Conservation (phyloP, 2,329 filamentous ascomycete species). For the Pseudogymnoascus sp. region DNA sequence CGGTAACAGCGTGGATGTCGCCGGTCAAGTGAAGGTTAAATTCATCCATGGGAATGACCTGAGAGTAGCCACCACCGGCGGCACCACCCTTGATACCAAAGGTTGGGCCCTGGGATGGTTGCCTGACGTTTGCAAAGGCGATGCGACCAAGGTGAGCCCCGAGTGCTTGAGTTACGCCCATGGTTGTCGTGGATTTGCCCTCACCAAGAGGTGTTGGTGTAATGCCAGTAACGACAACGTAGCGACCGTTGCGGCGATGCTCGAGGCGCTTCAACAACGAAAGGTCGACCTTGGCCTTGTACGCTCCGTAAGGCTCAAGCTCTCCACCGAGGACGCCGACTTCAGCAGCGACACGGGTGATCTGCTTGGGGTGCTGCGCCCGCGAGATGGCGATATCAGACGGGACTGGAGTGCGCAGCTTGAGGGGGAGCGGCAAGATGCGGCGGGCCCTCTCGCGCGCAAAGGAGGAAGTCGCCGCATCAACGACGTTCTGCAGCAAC, state of each 20-base stretch:
- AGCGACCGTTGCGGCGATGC: conserved; percentile 81
- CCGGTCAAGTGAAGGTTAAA: conserved; percentile 97
- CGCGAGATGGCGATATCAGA: conserved; percentile 91
- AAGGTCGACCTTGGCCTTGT: conserved; percentile 93
- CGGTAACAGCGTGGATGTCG: conserved; percentile 94
- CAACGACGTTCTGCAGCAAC: conserved; percentile 91
- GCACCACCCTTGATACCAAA: conserved; percentile 99
- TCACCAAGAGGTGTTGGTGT: conserved; percentile 94
- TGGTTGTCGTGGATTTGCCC: conserved; percentile 96
- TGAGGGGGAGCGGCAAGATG: conserved; percentile 76
- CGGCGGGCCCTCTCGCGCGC: conserved; percentile 73
- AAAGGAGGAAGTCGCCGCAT: conserved; percentile 73
- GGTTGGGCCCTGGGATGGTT: conserved; percentile 93
- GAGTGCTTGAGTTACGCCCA: conserved; percentile 88
- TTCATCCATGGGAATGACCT: conserved; percentile 99
- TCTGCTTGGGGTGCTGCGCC: conserved; percentile 82
- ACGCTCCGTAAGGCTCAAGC: conserved; percentile 86
- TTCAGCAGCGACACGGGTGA: conserved; percentile 76
- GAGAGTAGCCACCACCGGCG: conserved; percentile 93
- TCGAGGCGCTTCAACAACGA: conserved; percentile 71
- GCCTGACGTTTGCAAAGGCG: conserved; percentile 91
- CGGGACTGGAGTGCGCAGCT: conserved; percentile 72
- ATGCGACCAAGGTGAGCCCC: conserved; percentile 81
- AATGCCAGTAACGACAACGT: conserved; percentile 89
- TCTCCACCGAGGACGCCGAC: conserved; percentile 83